A percentile compares a stretch with the other conserved stretches of the same genome.
phyloP scores from a whole-genome alignment of 495 filamentous ascomycete species.

The Clohesyomyces aquaticus region DNA sequence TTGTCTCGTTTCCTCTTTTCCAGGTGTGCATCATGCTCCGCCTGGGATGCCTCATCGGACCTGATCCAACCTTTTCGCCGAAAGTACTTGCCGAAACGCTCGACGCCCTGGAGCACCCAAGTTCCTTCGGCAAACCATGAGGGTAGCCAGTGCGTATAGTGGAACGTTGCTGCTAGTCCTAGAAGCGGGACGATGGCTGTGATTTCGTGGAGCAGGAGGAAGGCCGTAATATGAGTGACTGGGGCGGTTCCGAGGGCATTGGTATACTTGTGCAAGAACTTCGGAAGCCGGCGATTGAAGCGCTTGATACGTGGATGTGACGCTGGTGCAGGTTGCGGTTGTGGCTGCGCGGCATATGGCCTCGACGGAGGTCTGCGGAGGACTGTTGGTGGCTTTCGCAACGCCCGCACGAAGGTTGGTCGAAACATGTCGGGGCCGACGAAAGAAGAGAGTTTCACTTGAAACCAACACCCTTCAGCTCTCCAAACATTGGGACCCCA shows the following conservation, averaged over 20 bases:
- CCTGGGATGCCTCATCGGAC: slow-evolving; percentile 46
- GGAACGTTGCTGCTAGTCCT: slow-evolving; percentile 74
- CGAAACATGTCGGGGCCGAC: slow-evolving; percentile 12
- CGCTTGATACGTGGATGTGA: slow-evolving; percentile 53
- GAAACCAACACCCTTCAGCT: not conserved
- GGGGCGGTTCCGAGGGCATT: slow-evolving; percentile 72
- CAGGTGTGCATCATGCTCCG: slow-evolving; percentile 42
- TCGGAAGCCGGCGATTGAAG: slow-evolving; percentile 54
- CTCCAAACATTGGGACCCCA: not conserved
- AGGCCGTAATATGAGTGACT: slow-evolving; percentile 78
- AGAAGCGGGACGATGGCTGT: slow-evolving; percentile 83
- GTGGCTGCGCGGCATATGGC: slow-evolving; percentile 12
- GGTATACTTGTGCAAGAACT: slow-evolving; percentile 67
- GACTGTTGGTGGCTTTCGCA: slow-evolving; percentile 11
- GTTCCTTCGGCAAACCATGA: slow-evolving; percentile 55
- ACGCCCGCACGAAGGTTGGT: slow-evolving; percentile 3
- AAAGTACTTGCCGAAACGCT: slow-evolving; percentile 63
- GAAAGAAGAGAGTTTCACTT: not conserved
- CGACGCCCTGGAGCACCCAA: slow-evolving; percentile 59
- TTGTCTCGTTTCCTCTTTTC: slow-evolving; percentile 43
- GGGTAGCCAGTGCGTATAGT: slow-evolving; percentile 70
- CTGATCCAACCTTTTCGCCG: slow-evolving; percentile 63
- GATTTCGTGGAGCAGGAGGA: slow-evolving; percentile 87
- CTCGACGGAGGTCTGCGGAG: slow-evolving; percentile 7
- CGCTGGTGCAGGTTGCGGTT: slow-evolving; percentile 7